These are phyloP conservation scores for Talaromyces funiculosus DNA, from an alignment of 2,329 filamentous ascomycete genomes.

Conservation along the genomic window DNA sequence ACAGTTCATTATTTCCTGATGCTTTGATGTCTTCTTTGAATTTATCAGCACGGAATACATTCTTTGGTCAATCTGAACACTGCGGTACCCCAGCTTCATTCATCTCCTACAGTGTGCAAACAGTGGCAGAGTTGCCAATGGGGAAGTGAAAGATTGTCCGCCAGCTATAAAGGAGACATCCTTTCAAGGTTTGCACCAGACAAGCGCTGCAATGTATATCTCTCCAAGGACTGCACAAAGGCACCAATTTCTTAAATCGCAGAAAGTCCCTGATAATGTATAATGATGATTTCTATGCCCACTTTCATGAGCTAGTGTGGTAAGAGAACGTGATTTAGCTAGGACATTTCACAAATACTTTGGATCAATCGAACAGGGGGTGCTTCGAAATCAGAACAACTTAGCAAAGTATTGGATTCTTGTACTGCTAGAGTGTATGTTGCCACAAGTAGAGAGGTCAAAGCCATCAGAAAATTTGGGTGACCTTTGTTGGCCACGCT, in stretches of 20 bases:
- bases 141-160: no score
- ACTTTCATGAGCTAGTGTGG: background rate
- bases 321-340: background rate
- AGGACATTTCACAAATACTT: background rate
- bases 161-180: no score
- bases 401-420: background rate
- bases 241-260: background rate
- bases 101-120: background rate
- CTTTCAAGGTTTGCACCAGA: background rate
- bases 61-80: background rate
- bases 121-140: background rate
- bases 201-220: background rate
- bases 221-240: background rate
- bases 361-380: background rate
- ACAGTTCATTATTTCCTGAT: conserved; percentile 4
- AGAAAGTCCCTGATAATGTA: background rate
- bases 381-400: background rate
- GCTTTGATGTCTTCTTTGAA: conserved; percentile 9
- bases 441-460: no score
- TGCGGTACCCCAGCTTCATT: background rate
- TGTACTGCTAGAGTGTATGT: background rate
- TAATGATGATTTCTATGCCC: background rate
- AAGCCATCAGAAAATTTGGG: no score
- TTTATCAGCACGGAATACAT: background rate
- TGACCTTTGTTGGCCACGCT: no score